Base-by-base conservation (phyloP, 495 filamentous ascomycete species). In the Aspergillus biplanus region DNA sequence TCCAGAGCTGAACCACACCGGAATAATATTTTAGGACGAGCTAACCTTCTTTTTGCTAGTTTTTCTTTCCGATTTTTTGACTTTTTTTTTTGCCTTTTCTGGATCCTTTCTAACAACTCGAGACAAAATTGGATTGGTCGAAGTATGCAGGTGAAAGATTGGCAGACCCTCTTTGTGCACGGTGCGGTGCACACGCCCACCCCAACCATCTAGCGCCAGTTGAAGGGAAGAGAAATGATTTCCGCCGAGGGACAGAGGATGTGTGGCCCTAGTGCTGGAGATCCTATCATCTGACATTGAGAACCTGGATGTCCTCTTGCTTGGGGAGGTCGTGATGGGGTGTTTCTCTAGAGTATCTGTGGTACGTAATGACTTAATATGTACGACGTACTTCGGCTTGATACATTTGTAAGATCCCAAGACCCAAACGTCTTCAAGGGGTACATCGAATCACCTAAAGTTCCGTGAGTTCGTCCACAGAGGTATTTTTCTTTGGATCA, bases 131-230 rank as follows among this genome's bases (percentile, higher is more conserved):
- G 13, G 8, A 39, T 39, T 8, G 37, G 7, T 44, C 8, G 21
- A 27, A 50, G 16, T 27, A 50, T 50, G 47, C 47, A 50, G 21
- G 47, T 50, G 47, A 9, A 18, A 50, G n/a, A 50, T 50, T 50
- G 47, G 47, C 47, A 50, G n/a, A 21, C 27, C n/a, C 47, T 50
- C 47, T 44, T 11, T 50, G 47, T 31, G 21, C 47, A 18, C n/a
- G 16, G 47, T 31, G 21, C 16, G 27, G 16, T 50, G 47, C 16
- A 18, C 39, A 44, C n/a, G 9, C n/a, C 6, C 47, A 50, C 21
- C 18, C 16, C 47, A 18, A 21, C 16, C 21, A 50, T 18, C n/a
- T 49, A 18, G 8, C 37, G 37, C 8, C 13, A 39, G 37, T 7
- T 39, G n/a, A 44, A 44, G 7, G 7, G n/a, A 44, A 5, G 39